phyloP scores from a whole-genome alignment of 208 protist genomes.

The Tritrichomonas musculus region DNA sequence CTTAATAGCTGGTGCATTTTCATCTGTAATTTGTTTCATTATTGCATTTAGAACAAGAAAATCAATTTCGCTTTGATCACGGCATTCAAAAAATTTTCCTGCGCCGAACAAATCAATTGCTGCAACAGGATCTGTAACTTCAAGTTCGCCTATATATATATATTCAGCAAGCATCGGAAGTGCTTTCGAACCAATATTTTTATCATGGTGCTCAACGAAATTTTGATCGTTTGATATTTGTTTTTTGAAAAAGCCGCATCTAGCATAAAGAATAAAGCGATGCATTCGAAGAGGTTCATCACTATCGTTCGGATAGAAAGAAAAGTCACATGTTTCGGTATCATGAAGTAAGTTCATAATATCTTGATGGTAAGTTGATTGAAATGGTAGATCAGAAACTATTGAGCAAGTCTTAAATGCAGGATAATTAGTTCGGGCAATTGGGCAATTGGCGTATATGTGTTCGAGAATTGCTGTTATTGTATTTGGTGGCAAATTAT shows the following conservation, averaged over 20 bases:
- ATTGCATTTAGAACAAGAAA: background rate
- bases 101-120: background rate
- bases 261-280: background rate
- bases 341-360: background rate
- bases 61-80: background rate
- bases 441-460: background rate
- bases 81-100: background rate
- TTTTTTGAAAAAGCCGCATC: background rate
- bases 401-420: constrained; percentile 9
- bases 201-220: background rate
- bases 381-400: background rate
- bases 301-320: background rate
- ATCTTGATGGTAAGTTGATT: background rate
- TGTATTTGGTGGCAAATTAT: background rate
- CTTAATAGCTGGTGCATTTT: too few species aligned
- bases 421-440: background rate
- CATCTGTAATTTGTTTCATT: background rate
- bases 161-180: background rate
- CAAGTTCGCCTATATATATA: background rate
- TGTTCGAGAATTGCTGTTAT: background rate
- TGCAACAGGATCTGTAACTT: background rate
- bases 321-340: background rate
- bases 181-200: background rate
- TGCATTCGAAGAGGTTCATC: background rate
- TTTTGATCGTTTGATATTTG: too few species aligned